Conservation (phyloP, 176 grass and related monocot species). For the Musa schizocarpa region DNA sequence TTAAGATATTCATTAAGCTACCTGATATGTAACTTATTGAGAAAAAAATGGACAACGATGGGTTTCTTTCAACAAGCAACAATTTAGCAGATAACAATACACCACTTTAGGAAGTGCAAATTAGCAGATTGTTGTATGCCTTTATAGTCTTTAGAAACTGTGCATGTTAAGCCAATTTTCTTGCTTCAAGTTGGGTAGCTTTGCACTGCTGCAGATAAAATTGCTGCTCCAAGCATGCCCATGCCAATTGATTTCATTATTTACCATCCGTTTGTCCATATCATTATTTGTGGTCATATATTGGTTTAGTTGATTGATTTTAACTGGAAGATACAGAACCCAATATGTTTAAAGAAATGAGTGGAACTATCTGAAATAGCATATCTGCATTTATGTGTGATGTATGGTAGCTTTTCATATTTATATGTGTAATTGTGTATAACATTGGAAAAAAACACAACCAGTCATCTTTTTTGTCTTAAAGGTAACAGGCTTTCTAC, state of each 20-base stretch:
- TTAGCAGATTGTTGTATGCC: too few relatives aligned
- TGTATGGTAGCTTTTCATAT: background rate
- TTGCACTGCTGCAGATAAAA: background rate
- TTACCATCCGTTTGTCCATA: background rate
- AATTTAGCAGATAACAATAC: background rate
- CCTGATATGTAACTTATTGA: background rate
- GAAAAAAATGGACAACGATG: background rate
- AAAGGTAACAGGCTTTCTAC: too few relatives aligned
- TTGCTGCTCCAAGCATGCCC: background rate
- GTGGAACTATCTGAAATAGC: background rate
- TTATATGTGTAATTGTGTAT: background rate
- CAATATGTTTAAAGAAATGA: too few relatives aligned
- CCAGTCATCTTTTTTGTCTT: too few relatives aligned
- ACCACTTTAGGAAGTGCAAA: too few relatives aligned
- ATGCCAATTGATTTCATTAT: background rate
- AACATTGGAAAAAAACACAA: too few relatives aligned
- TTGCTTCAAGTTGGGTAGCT: background rate
- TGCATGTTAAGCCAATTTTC: background rate
- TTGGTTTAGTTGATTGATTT: too few relatives aligned
- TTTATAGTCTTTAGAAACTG: background rate
- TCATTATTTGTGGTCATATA: background rate
- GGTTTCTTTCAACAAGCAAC: background rate
- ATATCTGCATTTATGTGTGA: background rate
- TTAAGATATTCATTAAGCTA: background rate
- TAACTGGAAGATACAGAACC: too few relatives aligned